Conservation (phyloP, 2,329 filamentous ascomycete genomes). For the Boeremia lycopersici region DNA sequence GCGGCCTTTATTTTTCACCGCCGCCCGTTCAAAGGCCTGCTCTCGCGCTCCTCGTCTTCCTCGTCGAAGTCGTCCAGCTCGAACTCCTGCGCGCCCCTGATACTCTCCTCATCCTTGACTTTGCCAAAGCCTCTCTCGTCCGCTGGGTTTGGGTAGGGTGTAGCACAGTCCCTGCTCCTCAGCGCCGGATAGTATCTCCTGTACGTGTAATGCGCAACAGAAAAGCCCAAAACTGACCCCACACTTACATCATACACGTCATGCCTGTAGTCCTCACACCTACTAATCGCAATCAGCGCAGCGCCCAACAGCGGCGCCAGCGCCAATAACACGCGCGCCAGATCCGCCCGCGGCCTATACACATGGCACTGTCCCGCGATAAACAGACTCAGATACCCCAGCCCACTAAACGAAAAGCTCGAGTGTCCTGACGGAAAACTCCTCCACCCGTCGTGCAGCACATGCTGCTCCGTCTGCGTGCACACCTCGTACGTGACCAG, state of each 20-base stretch:
- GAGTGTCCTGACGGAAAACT: conserved; percentile 83
- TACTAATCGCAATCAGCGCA: conserved; percentile 64
- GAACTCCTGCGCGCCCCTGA: conserved; percentile 41
- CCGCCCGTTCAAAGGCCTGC: conserved; percentile 28
- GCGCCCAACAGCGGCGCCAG: conserved; percentile 63
- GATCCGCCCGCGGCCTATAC: conserved; percentile 63
- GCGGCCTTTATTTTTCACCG: conserved; percentile 11
- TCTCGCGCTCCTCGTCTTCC: conserved; percentile 33
- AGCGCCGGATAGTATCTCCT: conserved; percentile 65
- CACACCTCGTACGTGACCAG: conserved; percentile 71
- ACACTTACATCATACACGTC: conserved; percentile 67
- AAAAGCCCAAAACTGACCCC: conserved; percentile 61
- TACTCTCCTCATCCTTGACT: conserved; percentile 52
- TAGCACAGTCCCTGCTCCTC: conserved; percentile 56
- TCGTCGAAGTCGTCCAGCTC: conserved; percentile 44
- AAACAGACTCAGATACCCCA: conserved; percentile 76
- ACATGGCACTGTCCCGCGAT: conserved; percentile 69
- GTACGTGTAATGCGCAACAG: conserved; percentile 64
- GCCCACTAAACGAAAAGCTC: conserved; percentile 77
- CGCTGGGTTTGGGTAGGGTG: conserved; percentile 54
- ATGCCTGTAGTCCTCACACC: conserved; percentile 68
- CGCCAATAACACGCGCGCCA: conserved; percentile 61
- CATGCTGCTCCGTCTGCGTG: conserved; percentile 71
- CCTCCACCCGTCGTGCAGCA: conserved; percentile 81
- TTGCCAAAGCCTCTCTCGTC: conserved; percentile 44